Evolutionary conservation across 169 alveolate genomes (phyloP).

Genomic region (Eimeria zaria): DNA sequence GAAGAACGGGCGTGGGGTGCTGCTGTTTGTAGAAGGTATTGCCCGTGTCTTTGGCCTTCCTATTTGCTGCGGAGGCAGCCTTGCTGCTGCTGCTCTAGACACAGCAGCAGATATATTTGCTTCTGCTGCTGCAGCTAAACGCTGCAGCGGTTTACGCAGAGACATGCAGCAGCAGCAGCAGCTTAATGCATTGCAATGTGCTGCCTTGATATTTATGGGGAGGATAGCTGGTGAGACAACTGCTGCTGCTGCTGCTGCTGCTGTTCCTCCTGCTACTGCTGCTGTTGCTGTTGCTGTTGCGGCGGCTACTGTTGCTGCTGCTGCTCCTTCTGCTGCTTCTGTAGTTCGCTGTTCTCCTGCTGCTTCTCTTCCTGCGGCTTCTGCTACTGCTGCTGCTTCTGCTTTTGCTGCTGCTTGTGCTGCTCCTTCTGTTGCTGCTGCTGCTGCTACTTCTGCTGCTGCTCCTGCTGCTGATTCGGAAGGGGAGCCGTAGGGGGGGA

Average conservation of each 20-base stretch:
- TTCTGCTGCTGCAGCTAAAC: background rate
- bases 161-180: slow-evolving; percentile 61
- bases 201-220: slow-evolving; percentile 29
- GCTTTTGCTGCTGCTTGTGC: background rate
- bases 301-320: no score
- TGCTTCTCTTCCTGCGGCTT: no score
- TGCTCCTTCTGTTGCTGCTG: slow-evolving; percentile 6
- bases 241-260: no score
- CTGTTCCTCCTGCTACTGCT: no score
- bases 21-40: background rate
- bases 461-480: background rate
- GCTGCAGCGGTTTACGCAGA: background rate
- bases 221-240: slow-evolving; percentile 26
- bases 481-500: background rate
- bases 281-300: no score
- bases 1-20: background rate
- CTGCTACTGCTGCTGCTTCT: background rate
- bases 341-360: no score
- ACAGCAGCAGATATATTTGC: slow-evolving; percentile 37
- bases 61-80: slow-evolving; percentile 3
- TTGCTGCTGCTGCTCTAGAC: slow-evolving; percentile 4
- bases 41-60: slow-evolving; percentile 28
- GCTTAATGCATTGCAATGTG: slow-evolving; percentile 41
- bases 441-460: background rate
- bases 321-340: no score